Conservation (phyloP, 2,329 filamentous ascomycete species). For the Fusarium sp. region DNA sequence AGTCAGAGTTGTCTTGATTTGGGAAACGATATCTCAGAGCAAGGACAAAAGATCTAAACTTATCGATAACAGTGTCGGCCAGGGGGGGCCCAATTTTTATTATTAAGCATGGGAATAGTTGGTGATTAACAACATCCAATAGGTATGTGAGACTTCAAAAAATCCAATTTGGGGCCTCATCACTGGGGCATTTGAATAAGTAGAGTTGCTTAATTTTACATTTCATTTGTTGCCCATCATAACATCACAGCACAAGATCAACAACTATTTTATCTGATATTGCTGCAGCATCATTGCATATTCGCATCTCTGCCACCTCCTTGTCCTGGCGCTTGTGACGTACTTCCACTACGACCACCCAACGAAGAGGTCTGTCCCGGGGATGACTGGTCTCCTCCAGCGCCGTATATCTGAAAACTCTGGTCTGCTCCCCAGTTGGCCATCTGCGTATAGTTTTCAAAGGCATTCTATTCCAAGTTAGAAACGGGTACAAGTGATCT, state of each 20-base stretch:
- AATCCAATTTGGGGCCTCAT: background rate
- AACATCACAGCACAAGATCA: conserved; percentile 22
- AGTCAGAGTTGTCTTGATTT: background rate
- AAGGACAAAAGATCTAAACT: background rate
- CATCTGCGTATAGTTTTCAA: conserved; percentile 67
- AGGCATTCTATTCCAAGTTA: conserved; percentile 58
- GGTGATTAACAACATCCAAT: background rate
- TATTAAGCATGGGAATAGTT: conserved; percentile 14
- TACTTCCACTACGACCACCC: conserved; percentile 36
- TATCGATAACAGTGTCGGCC: conserved; percentile 17
- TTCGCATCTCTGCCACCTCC: conserved; percentile 22
- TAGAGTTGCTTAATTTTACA: conserved; percentile 28
- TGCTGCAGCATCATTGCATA: conserved; percentile 33
- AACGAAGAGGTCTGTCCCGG: conserved; percentile 41
- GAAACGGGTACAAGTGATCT: conserved; percentile 7
- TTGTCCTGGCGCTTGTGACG: conserved; percentile 18
- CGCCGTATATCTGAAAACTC: conserved; percentile 62
- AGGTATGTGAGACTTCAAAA: background rate
- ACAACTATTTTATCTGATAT: conserved; percentile 23
- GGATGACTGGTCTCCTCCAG: conserved; percentile 42
- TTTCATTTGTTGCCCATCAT: conserved; percentile 8
- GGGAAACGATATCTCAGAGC: background rate
- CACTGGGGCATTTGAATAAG: background rate
- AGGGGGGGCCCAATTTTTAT: conserved; percentile 2
- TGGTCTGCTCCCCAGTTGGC: conserved; percentile 64